phyloP scores from a whole-genome alignment of 345 rosid species.

The Limnanthes douglasii region DNA sequence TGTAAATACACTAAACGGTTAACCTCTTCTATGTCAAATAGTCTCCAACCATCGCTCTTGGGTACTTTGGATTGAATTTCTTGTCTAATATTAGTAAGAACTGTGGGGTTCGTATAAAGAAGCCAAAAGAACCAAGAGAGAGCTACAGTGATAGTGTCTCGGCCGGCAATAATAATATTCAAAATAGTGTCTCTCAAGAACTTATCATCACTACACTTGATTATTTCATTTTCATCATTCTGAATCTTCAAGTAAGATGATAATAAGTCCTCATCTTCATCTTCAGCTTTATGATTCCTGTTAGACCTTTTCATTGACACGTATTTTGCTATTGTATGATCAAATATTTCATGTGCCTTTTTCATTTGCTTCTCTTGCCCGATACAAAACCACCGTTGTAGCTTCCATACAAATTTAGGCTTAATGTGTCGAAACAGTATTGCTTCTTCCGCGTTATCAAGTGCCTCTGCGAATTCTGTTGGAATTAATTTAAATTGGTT shows the following conservation, averaged over 20 bases:
- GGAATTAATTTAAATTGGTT: no score
- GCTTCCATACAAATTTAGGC: constrained; percentile 14
- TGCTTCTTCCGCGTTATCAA: constrained; percentile 19
- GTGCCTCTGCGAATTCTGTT: constrained; percentile 10
- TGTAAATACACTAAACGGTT: constrained; percentile 14
- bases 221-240: not conserved
- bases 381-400: constrained; percentile 18
- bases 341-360: constrained; percentile 11
- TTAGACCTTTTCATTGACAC: constrained; percentile 7
- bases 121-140: constrained; percentile 26
- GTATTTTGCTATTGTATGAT: constrained; percentile 1
- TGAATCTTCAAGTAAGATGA: constrained; percentile 8
- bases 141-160: constrained; percentile 13
- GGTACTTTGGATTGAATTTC: constrained; percentile 3
- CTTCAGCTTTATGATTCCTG: not conserved
- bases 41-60: constrained; percentile 8
- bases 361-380: constrained; percentile 19
- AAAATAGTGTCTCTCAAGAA: constrained; percentile 12
- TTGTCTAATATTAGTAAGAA: constrained; percentile 8
- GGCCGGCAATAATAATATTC: constrained; percentile 12
- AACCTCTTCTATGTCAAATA: not conserved
- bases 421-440: constrained; percentile 16
- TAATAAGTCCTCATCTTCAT: constrained; percentile 7
- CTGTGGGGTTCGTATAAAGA: constrained; percentile 8
- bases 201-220: not conserved